Base-by-base conservation (phyloP, 495 filamentous ascomycete genomes). In the Margaritispora aquatica region DNA sequence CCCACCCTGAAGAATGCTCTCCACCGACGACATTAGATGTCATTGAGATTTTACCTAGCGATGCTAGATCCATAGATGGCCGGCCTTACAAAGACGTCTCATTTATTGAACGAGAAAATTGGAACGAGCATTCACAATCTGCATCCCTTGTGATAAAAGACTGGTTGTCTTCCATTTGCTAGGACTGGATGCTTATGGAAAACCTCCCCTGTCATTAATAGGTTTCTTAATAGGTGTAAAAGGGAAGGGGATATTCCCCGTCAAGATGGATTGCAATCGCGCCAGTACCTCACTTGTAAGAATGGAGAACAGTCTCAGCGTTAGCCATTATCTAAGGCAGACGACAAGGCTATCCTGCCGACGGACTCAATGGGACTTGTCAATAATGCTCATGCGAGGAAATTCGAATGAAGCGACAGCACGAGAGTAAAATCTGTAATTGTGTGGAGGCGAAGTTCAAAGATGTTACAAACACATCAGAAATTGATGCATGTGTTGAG, bases 1-100 rank as follows among this genome's bases (percentile, higher is more conserved):
- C 51, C 17, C 54, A 62, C n/a, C 27, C 59, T 15, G 54, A 17
- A 20, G 34, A 34, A 62, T 62, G 54, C 34, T 62, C 59, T 3
- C 24, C 59, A 0, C 20, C 31, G 15, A 54, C 21, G 4, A 36
- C 20, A 11, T 19, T 58, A 5, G 48, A 41, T 21, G 48, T 58
- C 21, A 17, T 27, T 15, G 44, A 51, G 38, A 2, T 13, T 21
- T 34, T 31, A 2, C 5, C 13, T 9, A 20, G 44, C 9, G 34
- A 44, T 2, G 26, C 29, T n/a, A 2, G 11, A 15, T 17, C 22
- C 10, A 15, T 4, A 21, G 3, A 3, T 3, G 15, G 15, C 4
- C 38, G 19, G 15, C 38, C 38, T 2, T 19, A 5, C 15, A 44
- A 26, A 1, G 41, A 57, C 13, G 26, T 49, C 2, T 0, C 17